Evolutionary conservation across 2,329 filamentous ascomycete species (phyloP), one percentile per base, ranked within the genome.

Genomic region (Cercospora janseana): DNA sequence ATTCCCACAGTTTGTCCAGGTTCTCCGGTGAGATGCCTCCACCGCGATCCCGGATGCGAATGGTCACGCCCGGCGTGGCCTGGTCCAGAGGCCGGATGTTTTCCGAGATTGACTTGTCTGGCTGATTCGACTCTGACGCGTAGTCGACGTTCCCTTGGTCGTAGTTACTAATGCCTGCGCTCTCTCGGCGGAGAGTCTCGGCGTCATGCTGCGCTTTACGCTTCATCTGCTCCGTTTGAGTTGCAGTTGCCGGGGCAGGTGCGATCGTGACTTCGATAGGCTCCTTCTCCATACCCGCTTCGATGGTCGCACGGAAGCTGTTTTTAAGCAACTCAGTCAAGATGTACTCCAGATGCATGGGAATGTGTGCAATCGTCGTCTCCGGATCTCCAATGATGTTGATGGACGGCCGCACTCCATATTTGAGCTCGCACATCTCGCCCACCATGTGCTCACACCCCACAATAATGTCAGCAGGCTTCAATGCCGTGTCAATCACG

Each of bases 251-350:
- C 1, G 80, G 80, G 0, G 81, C 75, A 1, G 81, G 87, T 0
- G 92, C 92, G 55, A 98, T 93, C 10, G 93, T 98, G 53, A 97
- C 85, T 59, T 95, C 88, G 31, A 98, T 79, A 1, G 92, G 88
- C 58, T 95, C 87, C 32, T 80, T 78, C 60, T 87, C 85, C 63
- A 81, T 84, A n/a, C 83, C 83, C 51, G 80, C 85, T 70, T 98
- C 93, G 7, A 97, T 84, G 0, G 89, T 94, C 3, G 93, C 92
- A 34, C 93, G 83, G 73, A 97, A 98, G 1, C 91, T 88, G 65
- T 98, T 98, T 71, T 98, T 98, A 51, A 98, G 79, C 1, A 98
- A 79, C 70, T 98, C 93, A 0, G 92, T 98, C 57, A 96, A 81
- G 58, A 98, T 96, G 69, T 98, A 98, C 70, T 97, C 92, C 18